phyloP scores from a whole-genome alignment of 345 rosid species.

The Heritiera littoralis region DNA sequence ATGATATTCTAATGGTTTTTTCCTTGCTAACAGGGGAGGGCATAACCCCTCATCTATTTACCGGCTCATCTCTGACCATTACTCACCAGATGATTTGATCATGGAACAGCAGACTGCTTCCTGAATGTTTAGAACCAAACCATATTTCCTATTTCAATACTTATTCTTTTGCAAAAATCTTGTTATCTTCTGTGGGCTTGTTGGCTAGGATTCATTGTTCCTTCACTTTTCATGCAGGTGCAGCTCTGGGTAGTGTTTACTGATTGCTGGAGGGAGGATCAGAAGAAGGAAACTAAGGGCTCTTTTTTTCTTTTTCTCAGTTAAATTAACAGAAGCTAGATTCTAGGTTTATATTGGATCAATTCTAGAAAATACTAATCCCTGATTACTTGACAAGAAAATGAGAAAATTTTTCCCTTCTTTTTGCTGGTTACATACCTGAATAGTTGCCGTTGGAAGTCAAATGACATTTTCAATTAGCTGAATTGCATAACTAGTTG shows the following conservation, averaged over 20 bases:
- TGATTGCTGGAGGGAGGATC: background rate
- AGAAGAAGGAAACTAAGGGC: background rate
- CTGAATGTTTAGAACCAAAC: background rate
- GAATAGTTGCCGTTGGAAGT: background rate
- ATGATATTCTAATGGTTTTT: background rate
- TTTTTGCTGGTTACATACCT: background rate
- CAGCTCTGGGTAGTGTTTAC: background rate
- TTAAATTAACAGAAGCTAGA: background rate
- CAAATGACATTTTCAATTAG: background rate
- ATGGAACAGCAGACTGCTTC: background rate
- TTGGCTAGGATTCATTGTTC: background rate
- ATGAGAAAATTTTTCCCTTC: background rate
- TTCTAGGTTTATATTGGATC: background rate
- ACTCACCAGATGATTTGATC: slow-evolving; percentile 55
- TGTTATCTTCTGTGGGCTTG: background rate
- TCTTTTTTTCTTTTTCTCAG: background rate
- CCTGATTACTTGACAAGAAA: background rate
- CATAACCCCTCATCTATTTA: slow-evolving; percentile 58
- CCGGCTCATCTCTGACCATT: slow-evolving; percentile 56
- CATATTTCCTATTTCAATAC: too few relatives aligned
- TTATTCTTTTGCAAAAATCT: too few relatives aligned
- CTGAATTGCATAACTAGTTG: background rate
- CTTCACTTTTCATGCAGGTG: background rate
- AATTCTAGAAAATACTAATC: background rate
- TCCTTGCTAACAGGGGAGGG: slow-evolving; percentile 50